These are phyloP conservation scores for Pleurotus platypus DNA, from an alignment of 768 basidiomycete species.

Conservation along the genomic window DNA sequence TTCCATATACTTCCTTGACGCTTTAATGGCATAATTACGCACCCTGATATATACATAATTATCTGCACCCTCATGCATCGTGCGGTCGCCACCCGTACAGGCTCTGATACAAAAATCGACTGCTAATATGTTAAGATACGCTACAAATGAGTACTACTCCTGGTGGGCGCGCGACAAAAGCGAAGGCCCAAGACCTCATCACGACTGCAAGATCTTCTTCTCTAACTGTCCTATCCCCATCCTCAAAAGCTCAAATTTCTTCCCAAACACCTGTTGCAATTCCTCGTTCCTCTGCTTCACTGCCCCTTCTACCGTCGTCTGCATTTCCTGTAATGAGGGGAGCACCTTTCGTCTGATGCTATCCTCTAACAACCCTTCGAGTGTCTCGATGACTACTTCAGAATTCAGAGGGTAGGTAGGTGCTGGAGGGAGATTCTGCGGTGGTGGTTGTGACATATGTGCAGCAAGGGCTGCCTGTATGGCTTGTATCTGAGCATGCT, in stretches of 20 bases:
- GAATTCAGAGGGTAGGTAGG: not conserved
- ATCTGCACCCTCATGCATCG: too few species aligned
- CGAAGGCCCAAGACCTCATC: too few species aligned
- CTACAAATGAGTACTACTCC: too few species aligned
- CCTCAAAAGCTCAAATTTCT: not conserved
- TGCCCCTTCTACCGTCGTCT: not conserved
- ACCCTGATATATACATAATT: too few species aligned
- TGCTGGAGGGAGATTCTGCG: not conserved
- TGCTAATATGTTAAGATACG: too few species aligned
- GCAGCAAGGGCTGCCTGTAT: not conserved
- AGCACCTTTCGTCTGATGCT: conserved; percentile 1
- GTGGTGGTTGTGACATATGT: not conserved
- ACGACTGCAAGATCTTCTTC: too few species aligned
- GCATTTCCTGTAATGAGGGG: not conserved
- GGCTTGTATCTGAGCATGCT: not conserved
- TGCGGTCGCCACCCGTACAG: too few species aligned
- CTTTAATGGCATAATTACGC: too few species aligned
- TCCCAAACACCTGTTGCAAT: not conserved
- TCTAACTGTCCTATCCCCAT: too few species aligned
- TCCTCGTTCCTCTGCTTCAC: not conserved
- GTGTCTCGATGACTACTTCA: not conserved
- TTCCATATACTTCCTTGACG: too few species aligned
- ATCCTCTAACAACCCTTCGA: not conserved
- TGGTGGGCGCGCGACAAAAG: too few species aligned
- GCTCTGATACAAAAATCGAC: too few species aligned